Evolutionary conservation across 495 filamentous ascomycete species (phyloP), one percentile per base, ranked within the genome.

Genomic region (Rostrohypoxylon terebratum): DNA sequence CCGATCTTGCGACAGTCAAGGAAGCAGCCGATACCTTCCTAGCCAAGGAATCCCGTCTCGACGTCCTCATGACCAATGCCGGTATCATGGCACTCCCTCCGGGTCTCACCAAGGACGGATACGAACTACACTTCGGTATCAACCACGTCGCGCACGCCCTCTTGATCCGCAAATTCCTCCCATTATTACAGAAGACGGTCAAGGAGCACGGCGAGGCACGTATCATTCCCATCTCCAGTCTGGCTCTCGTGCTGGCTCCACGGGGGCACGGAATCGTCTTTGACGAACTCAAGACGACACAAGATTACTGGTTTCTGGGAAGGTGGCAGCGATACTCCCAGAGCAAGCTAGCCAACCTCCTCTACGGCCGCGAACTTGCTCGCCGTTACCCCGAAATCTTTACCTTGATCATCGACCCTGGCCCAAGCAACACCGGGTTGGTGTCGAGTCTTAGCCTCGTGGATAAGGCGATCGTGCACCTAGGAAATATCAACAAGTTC

Each of bases 141-240:
- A 92, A 92, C 69, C 85, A 92, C 74, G 68, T 92, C 55, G 88
- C 88, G 4, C 89, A 90, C 69, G 86, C 85, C 36, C 82, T 92
- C 7, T 80, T 92, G 23, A 89, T 87, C 6, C 84, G 84, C 60
- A 80, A 90, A 14, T 79, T 93, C 1, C 81, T 91, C n/a, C 82
- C 87, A 1, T 85, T 81, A 0, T 75, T 92, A 51, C 78, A 83
- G 23, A 67, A 73, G 16, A 79, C 77, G 70, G 65, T 88, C 83
- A 7, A 80, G 78, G 59, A 59, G 64, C 16, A 79, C 79, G 59
- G 79, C 38, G 80, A 84, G 62, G 84, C 83, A 1, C 74, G 83
- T 16, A 69, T 86, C 53, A 61, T 86, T 16, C 68, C 50, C 48
- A 45, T 78, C 28, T 75, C 76, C 8, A 82, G 80, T 6, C 54